Evolutionary conservation across 2,329 filamentous ascomycete genomes (phyloP).

Genomic region (Curvularia sp.): DNA sequence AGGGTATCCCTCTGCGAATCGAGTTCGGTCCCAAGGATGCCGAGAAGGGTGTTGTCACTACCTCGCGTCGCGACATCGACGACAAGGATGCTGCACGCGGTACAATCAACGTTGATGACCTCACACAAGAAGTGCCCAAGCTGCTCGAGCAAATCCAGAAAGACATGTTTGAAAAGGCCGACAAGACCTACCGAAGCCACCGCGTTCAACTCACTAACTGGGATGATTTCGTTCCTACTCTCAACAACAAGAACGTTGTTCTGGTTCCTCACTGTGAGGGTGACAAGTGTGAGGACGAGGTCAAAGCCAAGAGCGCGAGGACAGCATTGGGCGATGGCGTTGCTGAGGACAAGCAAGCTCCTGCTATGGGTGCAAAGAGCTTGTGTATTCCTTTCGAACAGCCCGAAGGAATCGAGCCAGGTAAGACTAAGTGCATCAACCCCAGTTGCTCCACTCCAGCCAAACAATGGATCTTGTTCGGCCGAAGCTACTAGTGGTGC

Average conservation of each 20-base stretch:
- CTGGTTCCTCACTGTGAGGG: slow-evolving; percentile 89
- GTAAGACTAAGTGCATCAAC: slow-evolving; percentile 90
- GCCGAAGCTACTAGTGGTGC: slow-evolving; percentile 57
- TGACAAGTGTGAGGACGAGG: slow-evolving; percentile 86
- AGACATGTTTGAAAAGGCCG: slow-evolving; percentile 80
- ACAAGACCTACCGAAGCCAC: slow-evolving; percentile 79
- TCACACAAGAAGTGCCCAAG: slow-evolving; percentile 75
- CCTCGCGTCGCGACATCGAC: slow-evolving; percentile 82
- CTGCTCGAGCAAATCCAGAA: slow-evolving; percentile 89
- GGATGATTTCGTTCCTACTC: slow-evolving; percentile 87
- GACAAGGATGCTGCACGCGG: slow-evolving; percentile 69
- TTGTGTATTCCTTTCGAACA: slow-evolving; percentile 85
- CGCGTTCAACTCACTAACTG: slow-evolving; percentile 81
- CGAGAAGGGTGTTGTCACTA: slow-evolving; percentile 82
- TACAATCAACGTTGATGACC: slow-evolving; percentile 75
- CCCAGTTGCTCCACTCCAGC: slow-evolving; percentile 80
- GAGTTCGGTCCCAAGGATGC: slow-evolving; percentile 97
- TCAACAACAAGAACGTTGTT: slow-evolving; percentile 91
- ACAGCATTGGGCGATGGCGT: slow-evolving; percentile 73
- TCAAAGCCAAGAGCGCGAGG: slow-evolving; percentile 89
- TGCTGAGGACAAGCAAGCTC: slow-evolving; percentile 74
- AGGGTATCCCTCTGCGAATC: slow-evolving; percentile 90
- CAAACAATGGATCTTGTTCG: slow-evolving; percentile 92
- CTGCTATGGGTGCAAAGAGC: slow-evolving; percentile 78
- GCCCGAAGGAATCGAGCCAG: slow-evolving; percentile 78